A percentile compares a stretch with the other conserved stretches of the same genome.
Conservation (phyloP, 805 yeast species). For the Monosporozyma servazzii region DNA sequence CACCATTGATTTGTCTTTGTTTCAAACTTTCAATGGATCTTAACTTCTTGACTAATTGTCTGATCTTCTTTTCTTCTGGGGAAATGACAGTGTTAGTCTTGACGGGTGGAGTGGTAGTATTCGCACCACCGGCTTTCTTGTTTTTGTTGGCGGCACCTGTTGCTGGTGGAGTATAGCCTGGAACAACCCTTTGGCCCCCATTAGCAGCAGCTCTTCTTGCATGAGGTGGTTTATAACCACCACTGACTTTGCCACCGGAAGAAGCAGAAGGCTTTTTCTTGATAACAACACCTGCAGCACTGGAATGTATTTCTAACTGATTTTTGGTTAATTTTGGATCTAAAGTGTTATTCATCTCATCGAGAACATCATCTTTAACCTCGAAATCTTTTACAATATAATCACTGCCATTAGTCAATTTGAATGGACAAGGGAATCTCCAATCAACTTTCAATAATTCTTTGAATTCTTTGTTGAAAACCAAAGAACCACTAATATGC, state of each 20-base stretch:
- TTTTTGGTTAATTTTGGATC: constrained; percentile 41
- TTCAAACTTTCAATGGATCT: constrained; percentile 92
- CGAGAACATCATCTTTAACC: constrained; percentile 2
- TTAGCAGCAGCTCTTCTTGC: constrained; percentile 50
- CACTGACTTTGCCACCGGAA: constrained; percentile 41
- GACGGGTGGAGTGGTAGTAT: background rate
- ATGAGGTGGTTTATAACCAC: constrained; percentile 97
- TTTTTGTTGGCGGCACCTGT: constrained; percentile 62
- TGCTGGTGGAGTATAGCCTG: constrained; percentile 40
- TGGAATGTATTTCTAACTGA: constrained; percentile 60
- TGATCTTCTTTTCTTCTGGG: constrained; percentile 84
- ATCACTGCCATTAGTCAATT: constrained; percentile 17
- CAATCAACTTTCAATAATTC: constrained; percentile 79
- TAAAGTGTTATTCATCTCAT: constrained; percentile 11
- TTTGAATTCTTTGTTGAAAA: constrained; percentile 66
- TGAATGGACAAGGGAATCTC: constrained; percentile 45
- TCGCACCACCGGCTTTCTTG: constrained; percentile 36
- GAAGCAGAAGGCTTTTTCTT: constrained; percentile 26
- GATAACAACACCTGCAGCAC: constrained; percentile 49
- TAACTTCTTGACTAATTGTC: constrained; percentile 83
- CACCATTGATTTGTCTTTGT: constrained; percentile 75
- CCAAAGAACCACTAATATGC: constrained; percentile 80
- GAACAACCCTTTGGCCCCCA: constrained; percentile 35
- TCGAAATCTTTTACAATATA: constrained; percentile 28
- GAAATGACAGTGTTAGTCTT: constrained; percentile 26